Conservation (phyloP, 1,139 yeast genomes). For the Taphrina wiesneri region DNA sequence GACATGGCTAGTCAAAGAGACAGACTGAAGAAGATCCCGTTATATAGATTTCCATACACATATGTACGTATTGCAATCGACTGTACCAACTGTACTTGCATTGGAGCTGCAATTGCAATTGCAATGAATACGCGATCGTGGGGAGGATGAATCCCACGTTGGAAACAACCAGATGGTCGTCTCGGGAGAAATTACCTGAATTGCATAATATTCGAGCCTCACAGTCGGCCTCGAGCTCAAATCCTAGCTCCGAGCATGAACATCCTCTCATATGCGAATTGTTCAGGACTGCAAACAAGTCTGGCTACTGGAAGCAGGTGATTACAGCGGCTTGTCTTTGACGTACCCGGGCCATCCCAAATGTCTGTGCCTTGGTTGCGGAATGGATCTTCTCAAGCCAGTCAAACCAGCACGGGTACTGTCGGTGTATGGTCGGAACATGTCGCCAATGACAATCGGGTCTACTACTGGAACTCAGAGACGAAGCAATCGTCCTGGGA, state of each 20-base stretch:
- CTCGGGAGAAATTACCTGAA: background rate
- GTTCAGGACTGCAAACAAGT: too few relatives aligned
- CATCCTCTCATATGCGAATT: too few relatives aligned
- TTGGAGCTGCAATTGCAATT: too few relatives aligned
- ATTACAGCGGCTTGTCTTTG: too few relatives aligned
- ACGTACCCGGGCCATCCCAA: too few relatives aligned
- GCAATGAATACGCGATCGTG: too few relatives aligned
- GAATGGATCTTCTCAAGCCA: background rate
- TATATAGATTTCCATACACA: too few relatives aligned
- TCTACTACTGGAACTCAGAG: slow-evolving; percentile 66
- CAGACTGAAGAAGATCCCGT: background rate
- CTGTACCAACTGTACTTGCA: too few relatives aligned
- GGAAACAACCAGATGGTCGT: background rate
- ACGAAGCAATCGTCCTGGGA: slow-evolving; percentile 82
- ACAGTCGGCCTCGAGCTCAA: too few relatives aligned
- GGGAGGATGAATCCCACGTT: background rate
- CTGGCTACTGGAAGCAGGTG: too few relatives aligned
- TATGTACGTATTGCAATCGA: too few relatives aligned
- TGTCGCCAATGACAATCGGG: slow-evolving; percentile 64
- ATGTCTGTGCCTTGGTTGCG: slow-evolving; percentile 23
- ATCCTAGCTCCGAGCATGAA: too few relatives aligned
- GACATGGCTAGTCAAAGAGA: background rate
- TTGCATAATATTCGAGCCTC: background rate
- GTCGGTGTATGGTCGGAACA: slow-evolving; percentile 33
- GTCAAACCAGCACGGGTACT: background rate